phyloP scores from a whole-genome alignment of 2,329 filamentous ascomycete genomes.

The Pseudogymnoascus sp. region DNA sequence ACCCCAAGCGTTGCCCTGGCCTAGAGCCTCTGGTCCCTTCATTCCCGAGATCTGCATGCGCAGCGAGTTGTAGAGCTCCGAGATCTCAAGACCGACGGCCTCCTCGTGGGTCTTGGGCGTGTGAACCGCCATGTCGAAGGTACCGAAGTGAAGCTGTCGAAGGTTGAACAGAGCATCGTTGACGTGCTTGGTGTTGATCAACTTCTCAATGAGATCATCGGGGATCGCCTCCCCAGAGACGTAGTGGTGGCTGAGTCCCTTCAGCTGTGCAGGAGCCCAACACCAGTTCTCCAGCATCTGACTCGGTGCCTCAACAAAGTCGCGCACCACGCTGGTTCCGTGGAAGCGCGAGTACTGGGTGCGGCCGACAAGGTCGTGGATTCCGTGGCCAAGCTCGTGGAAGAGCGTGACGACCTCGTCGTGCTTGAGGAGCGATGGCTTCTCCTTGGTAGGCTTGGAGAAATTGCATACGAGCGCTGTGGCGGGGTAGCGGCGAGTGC shows the following conservation, averaged over 20 bases:
- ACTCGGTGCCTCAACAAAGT: constrained; percentile 64
- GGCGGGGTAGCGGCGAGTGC: constrained; percentile 64
- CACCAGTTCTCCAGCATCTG: constrained; percentile 74
- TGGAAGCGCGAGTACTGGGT: constrained; percentile 59
- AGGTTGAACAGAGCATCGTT: constrained; percentile 74
- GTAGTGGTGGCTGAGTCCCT: constrained; percentile 65
- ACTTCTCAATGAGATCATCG: constrained; percentile 63
- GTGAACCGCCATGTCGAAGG: constrained; percentile 79
- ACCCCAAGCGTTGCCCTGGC: constrained; percentile 58
- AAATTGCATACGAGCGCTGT: constrained; percentile 82
- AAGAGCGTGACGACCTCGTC: constrained; percentile 77
- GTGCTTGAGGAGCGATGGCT: constrained; percentile 73
- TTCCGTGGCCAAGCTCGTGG: constrained; percentile 66
- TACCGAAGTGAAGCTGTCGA: constrained; percentile 70
- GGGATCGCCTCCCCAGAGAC: constrained; percentile 61
- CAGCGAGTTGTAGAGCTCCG: constrained; percentile 62
- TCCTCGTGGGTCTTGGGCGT: constrained; percentile 60
- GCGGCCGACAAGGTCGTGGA: constrained; percentile 58
- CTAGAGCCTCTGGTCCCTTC: constrained; percentile 63
- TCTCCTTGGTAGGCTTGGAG: constrained; percentile 67
- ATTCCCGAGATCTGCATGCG: constrained; percentile 64
- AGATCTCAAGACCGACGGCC: constrained; percentile 57
- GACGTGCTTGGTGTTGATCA: constrained; percentile 71
- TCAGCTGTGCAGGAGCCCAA: constrained; percentile 58
- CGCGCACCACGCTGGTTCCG: constrained; percentile 55